A percentile compares a stretch with the other conserved stretches of the same genome.
phyloP scores from a whole-genome alignment of 441 rosid genomes.

The Syzygium malaccense region DNA sequence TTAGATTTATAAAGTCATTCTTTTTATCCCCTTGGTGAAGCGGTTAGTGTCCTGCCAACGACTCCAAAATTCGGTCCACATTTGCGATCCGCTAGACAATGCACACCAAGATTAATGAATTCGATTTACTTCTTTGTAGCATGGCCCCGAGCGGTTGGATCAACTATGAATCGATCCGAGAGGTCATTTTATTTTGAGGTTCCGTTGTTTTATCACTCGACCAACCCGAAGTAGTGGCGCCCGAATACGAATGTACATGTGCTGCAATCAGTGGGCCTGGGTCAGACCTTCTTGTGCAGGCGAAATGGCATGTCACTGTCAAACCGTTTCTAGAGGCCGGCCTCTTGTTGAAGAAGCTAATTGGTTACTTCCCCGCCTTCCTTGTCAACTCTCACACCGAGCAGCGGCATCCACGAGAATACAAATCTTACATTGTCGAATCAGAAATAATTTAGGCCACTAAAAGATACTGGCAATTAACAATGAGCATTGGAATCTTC shows the following conservation, averaged over 20 bases:
- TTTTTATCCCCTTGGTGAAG: not conserved
- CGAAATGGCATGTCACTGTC: not conserved
- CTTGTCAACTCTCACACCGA: not conserved
- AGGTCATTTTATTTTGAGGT: not conserved
- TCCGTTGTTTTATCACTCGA: not conserved
- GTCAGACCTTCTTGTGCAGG: not conserved
- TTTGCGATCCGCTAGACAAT: not conserved
- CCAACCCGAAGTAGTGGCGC: not conserved
- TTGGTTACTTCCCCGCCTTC: slow-evolving; percentile 7
- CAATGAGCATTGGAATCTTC: slow-evolving; percentile 26
- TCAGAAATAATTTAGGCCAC: slow-evolving; percentile 19
- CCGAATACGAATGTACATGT: not conserved
- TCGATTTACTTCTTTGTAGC: not conserved
- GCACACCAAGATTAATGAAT: not conserved
- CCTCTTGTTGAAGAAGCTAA: not conserved
- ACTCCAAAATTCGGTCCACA: not conserved
- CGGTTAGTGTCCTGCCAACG: not conserved
- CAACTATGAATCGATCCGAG: not conserved
- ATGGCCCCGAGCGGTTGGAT: not conserved
- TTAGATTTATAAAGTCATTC: not conserved
- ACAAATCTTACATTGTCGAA: slow-evolving; percentile 24
- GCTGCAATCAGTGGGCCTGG: not conserved
- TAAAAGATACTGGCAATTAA: not conserved
- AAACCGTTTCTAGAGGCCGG: not conserved
- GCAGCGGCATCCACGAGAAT: slow-evolving; percentile 1